Evolutionary conservation across 345 rosid species (phyloP), one percentile per base, ranked within the genome.

Genomic region (Noccaea bulbosa): DNA sequence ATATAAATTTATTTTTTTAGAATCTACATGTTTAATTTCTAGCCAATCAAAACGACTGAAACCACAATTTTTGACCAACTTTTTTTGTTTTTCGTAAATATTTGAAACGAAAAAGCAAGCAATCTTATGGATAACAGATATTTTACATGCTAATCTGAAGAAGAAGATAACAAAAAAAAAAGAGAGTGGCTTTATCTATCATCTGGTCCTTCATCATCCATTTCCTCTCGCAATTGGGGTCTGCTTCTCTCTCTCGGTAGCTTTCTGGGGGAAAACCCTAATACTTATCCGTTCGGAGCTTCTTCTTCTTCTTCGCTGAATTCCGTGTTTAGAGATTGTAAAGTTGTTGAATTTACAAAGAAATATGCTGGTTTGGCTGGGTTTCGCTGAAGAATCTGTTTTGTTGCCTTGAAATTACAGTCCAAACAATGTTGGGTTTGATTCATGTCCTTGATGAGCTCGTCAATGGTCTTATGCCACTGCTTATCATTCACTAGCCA

Each of bases 381-480:
- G 62, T 68, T 33, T 71, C 64, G 74, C 49, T 15, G 62, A 41
- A 77, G 79, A 60, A 38, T 65, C 52, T 12, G 55, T 74, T 12
- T 70, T 51, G 34, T 2, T 60, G 45, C 75, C 50, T 44, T 76
- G 1, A 58, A 53, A 67, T 54, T 46, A 61, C 39, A 54, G 58
- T 39, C 32, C 72, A 62, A 77, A 83, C 82, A 45, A 85, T 87
- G 87, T 79, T 62, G 82, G 71, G 76, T 75, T 80, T 60, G 80
- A 62, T 69, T 34, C 62, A 72, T 80, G 78, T 81, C 69, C 78
- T 82, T 83, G 78, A 92, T 92, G 97, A 89, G 80, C 88, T 72
- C 85, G 75, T 87, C 89, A 50, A 67, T 81, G 48, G 78, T 87
- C 57, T 74, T 80, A 63, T 71, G 85, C 73, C 72, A 73, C 75